Base-by-base conservation (phyloP, 1,139 yeast species). In the Saccharomyces uvarum region DNA sequence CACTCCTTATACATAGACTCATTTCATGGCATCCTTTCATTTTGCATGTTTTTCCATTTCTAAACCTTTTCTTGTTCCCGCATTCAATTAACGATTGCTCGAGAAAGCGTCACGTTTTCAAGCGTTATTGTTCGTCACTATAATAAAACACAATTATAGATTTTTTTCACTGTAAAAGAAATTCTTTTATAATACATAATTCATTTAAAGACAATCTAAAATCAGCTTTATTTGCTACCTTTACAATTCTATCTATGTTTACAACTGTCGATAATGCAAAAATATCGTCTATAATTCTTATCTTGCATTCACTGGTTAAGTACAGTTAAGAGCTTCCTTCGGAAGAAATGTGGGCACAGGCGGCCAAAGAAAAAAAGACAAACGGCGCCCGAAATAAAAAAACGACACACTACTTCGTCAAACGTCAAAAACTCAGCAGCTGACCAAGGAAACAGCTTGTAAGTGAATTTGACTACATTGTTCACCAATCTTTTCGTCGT, bases 391-490 rank as follows among this genome's bases (percentile, higher is more conserved):
- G 16, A 8, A 8, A 16, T 14, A 14, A n/a, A 33, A 7, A 33
- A 14, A 33, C 6, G 9, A 16, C 19, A 14, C 16, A 8, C 13
- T 14, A 2, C 21, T 16, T 9, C 2, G 21, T 14, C 16, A 7
- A 8, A 4, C 26, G 26, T 8, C 9, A 14, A 8, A 8, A 50
- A 33, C 24, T 71, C 77, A 84, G 77, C 91, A 85, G 52, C 70
- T 61, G 61, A 83, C 77, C 65, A 86, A 79, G 69, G 82, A 83
- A 66, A 85, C 83, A 67, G 84, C 73, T 60, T 77, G 77, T 66
- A 86, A 79, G 71, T 83, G 74, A 61, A 86, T 88, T 53, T 82
- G 76, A 55, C 73, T 62, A 78, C 95, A 86, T 72, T 84, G 90
- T 50, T 70, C 75, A 62, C 87, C 91, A 58, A 83, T 74, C 61